Conservation (phyloP, 169 alveolate species). For the Plasmodium ovale region DNA sequence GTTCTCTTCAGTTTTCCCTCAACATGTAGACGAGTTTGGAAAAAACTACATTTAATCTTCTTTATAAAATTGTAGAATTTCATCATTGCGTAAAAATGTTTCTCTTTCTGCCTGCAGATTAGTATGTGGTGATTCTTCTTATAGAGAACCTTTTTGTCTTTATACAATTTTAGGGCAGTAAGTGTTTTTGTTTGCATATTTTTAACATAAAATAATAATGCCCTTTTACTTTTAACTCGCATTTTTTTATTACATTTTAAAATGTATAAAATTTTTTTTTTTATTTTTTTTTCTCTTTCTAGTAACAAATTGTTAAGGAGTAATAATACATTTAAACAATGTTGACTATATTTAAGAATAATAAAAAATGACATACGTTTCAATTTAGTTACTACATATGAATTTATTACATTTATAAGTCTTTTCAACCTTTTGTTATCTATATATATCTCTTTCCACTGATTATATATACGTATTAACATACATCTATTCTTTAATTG, state of each 20-base stretch:
- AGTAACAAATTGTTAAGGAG: slow-evolving; percentile 33
- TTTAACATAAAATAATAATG: slow-evolving; percentile 1
- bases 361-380: slow-evolving; percentile 4
- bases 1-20: not conserved
- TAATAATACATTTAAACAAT: slow-evolving; percentile 2
- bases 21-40: not conserved
- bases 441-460: slow-evolving; percentile 22
- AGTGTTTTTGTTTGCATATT: slow-evolving; percentile 9
- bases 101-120: slow-evolving; percentile 1
- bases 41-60: slow-evolving; percentile 17
- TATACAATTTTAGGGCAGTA: not conserved
- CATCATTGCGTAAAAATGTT: slow-evolving; percentile 16
- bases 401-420: slow-evolving; percentile 23
- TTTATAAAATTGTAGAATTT: slow-evolving; percentile 36
- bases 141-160: not conserved
- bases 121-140: not conserved
- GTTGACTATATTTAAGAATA: slow-evolving; percentile 8
- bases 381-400: not conserved
- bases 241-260: slow-evolving; percentile 31
- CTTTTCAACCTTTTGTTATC: slow-evolving; percentile 12
- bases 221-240: slow-evolving; percentile 18
- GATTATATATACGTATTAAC: not conserved
- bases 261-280: slow-evolving; percentile 18
- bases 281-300: slow-evolving; percentile 35
- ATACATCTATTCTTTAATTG: slow-evolving; percentile 20